phyloP scores from a whole-genome alignment of 1,139 yeast species.

The Candida smagusa region DNA sequence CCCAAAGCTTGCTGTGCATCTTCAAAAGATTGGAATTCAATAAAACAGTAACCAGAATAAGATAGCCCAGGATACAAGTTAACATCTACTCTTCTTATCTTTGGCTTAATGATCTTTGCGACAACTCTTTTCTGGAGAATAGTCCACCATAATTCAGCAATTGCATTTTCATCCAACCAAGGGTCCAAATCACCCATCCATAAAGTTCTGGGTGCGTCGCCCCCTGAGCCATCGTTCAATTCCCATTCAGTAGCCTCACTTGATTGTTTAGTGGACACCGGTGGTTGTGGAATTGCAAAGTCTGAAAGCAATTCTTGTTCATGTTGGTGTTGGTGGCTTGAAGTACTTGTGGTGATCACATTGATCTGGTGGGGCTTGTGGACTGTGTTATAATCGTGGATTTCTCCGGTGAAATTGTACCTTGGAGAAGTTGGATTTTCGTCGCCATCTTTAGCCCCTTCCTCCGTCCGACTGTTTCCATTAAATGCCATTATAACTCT shows the following conservation, averaged over 20 bases:
- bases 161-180: conserved; percentile 61
- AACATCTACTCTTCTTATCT: conserved; percentile 24
- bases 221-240: conserved; percentile 6
- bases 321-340: conserved; percentile 45
- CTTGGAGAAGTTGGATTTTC: no score
- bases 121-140: conserved; percentile 38
- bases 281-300: conserved; percentile 44
- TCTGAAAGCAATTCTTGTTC: conserved; percentile 42
- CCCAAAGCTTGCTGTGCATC: conserved; percentile 66
- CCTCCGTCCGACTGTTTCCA: not conserved
- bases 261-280: conserved; percentile 37
- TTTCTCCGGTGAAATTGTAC: no score
- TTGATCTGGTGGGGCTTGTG: no score
- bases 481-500: no score
- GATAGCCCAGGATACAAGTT: conserved; percentile 26
- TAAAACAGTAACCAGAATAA: conserved; percentile 76
- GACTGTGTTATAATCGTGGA: no score
- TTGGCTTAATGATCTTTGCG: conserved; percentile 55
- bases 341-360: conserved; percentile 27
- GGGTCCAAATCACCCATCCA: conserved; percentile 87
- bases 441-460: not conserved
- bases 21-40: conserved; percentile 59
- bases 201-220: conserved; percentile 48
- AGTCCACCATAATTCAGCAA: conserved; percentile 59
- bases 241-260: conserved; percentile 20